phyloP scores from a whole-genome alignment of 106 monocot genomes.

The Apostasia shenzhenica region DNA sequence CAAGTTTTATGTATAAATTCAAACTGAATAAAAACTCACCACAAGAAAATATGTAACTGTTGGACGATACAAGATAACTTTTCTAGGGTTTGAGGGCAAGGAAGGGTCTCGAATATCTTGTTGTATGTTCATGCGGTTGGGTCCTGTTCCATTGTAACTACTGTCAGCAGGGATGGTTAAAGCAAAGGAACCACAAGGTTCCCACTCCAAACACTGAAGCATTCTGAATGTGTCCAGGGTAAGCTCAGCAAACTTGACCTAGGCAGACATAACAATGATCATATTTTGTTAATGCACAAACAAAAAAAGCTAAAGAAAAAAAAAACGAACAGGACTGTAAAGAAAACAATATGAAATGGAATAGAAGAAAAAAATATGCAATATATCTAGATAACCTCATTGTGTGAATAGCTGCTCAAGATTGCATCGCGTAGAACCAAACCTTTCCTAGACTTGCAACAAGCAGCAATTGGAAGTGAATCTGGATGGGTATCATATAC shows the following conservation, averaged over 20 bases:
- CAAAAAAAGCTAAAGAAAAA: background rate
- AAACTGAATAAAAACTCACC: too few species aligned
- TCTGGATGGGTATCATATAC: constrained; percentile 60
- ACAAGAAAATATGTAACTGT: too few species aligned
- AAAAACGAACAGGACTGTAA: background rate
- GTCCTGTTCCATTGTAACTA: constrained; percentile 26
- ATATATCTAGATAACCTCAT: too few species aligned
- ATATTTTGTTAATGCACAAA: background rate
- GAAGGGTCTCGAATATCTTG: constrained; percentile 72
- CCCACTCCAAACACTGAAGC: constrained; percentile 95
- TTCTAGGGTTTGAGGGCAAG: constrained; percentile 50
- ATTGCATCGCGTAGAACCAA: constrained; percentile 53
- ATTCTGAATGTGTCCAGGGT: constrained; percentile 84
- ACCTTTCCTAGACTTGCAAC: constrained; percentile 18
- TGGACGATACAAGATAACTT: too few species aligned
- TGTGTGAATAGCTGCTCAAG: constrained; percentile 6
- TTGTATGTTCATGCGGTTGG: constrained; percentile 39
- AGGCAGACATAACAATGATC: background rate
- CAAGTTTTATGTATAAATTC: too few species aligned
- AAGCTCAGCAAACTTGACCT: constrained; percentile 88
- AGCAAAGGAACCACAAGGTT: constrained; percentile 78
- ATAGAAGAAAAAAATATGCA: too few species aligned
- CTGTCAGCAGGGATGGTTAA: constrained; percentile 21
- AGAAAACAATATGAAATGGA: background rate
- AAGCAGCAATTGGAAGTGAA: constrained; percentile 27